phyloP scores from a whole-genome alignment of 2,329 filamentous ascomycete genomes.

The Ceratocystis harringtonii region DNA sequence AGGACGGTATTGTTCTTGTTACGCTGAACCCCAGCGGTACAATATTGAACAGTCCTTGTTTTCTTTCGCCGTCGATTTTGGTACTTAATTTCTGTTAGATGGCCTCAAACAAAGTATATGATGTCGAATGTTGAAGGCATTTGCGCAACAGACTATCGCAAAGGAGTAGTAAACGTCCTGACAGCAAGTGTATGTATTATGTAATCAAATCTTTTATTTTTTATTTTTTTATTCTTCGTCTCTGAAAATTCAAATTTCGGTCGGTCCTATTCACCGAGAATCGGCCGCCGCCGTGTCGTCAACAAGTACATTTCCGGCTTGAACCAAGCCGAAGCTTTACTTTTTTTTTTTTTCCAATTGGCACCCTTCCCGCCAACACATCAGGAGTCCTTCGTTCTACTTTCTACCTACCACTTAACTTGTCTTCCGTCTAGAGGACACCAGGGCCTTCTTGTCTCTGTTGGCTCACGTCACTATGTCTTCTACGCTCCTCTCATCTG shows the following conservation, averaged over 20 bases:
- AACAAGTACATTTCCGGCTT: no score
- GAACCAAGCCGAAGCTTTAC: no score
- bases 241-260: not conserved
- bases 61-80: no score
- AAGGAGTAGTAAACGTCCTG: no score
- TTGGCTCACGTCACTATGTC: not conserved
- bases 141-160: no score
- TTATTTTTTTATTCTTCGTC: no score
- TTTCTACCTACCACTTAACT: not conserved
- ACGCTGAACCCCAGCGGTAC: not conserved
- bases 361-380: not conserved
- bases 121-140: no score
- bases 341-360: not conserved
- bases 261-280: not conserved
- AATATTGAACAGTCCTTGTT: not conserved
- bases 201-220: not conserved
- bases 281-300: no score
- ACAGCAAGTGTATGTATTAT: not conserved
- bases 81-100: no score
- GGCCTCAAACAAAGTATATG: no score
- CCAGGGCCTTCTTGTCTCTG: not conserved
- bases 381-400: not conserved
- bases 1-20: not conserved
- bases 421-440: not conserved
- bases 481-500: slow-evolving; percentile 3